phyloP scores from a whole-genome alignment of 2,329 filamentous ascomycete genomes.

The Apiospora hydei region DNA sequence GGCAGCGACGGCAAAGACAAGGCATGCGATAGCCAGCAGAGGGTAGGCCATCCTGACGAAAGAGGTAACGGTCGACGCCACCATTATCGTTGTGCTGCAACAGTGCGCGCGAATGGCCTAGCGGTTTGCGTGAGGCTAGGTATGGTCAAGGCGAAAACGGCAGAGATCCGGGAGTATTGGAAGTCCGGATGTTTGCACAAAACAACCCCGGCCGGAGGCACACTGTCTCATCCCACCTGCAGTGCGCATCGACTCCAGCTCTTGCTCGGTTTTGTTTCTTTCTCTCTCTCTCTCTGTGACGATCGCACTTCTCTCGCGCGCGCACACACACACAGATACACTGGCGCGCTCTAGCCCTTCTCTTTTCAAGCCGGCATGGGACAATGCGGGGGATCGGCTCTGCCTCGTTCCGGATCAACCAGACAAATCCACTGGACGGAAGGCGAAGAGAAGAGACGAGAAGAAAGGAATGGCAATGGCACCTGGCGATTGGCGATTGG shows the following conservation, averaged over 20 bases:
- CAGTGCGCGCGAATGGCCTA: constrained; percentile 27
- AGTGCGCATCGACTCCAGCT: constrained; percentile 11
- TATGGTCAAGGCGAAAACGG: constrained; percentile 5
- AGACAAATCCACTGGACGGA: background rate
- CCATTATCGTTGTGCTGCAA: constrained; percentile 32
- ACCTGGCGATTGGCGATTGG: background rate
- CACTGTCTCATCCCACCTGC: constrained; percentile 19
- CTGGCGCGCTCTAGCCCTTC: background rate
- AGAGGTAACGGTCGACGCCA: constrained; percentile 47
- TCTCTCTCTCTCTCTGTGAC: background rate
- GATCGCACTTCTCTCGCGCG: background rate
- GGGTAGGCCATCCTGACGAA: constrained; percentile 40
- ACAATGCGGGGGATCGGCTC: constrained; percentile 16
- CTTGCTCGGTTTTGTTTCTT: background rate
- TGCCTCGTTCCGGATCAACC: constrained; percentile 16
- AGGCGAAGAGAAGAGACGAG: background rate
- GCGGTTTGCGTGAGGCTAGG: constrained; percentile 1
- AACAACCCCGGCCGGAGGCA: constrained; percentile 17
- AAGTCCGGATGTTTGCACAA: constrained; percentile 23
- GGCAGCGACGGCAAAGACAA: constrained; percentile 44
- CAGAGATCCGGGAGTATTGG: constrained; percentile 23
- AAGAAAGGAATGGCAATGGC: background rate
- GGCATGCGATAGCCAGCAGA: constrained; percentile 40
- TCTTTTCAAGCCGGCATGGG: constrained; percentile 9
- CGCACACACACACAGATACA: background rate